Conservation (phyloP, 768 basidiomycete species). For the Calocybe gangraenosa region DNA sequence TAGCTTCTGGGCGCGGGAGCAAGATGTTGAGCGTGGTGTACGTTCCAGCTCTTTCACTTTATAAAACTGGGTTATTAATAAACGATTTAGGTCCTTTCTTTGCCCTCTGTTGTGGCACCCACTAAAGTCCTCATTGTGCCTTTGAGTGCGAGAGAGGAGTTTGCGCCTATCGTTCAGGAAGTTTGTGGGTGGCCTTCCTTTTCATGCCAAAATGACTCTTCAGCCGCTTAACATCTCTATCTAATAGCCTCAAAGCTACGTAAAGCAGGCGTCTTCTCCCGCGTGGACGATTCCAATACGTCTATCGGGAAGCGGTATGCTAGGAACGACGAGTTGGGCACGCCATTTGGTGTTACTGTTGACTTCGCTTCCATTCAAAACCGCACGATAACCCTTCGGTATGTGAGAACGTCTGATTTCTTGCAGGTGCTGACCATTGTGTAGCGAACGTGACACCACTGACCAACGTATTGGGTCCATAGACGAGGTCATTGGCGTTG, state of each 20-base stretch:
- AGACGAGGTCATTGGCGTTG: conserved; percentile 82
- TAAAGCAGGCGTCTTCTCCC: conserved; percentile 82
- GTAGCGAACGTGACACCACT: conserved; percentile 91
- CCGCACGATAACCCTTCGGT: conserved; percentile 92
- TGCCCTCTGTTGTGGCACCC: conserved; percentile 87
- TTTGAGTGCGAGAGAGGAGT: conserved; percentile 79
- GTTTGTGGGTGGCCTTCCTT: conserved; percentile 65
- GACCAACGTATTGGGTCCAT: conserved; percentile 87
- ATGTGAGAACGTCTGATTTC: conserved; percentile 30
- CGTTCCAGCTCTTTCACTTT: conserved; percentile 26
- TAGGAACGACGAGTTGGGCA: conserved; percentile 97
- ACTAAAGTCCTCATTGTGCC: conserved; percentile 98
- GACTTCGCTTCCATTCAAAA: conserved; percentile 95
- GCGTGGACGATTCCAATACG: conserved; percentile 93
- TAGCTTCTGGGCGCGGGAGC: conserved; percentile 91
- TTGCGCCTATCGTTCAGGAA: conserved; percentile 79
- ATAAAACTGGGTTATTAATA: background rate
- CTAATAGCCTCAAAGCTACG: conserved; percentile 77
- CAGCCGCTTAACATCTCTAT: conserved; percentile 4
- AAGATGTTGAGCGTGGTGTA: conserved; percentile 87
- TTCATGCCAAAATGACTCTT: conserved; percentile 3
- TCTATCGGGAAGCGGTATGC: conserved; percentile 97
- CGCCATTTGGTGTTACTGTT: conserved; percentile 93
- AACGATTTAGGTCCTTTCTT: conserved; percentile 69
- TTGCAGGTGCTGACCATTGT: background rate